These are phyloP conservation scores for Craspedostauros australis DNA, from an alignment of 108 stramenopile genomes.

Conservation along the genomic window DNA sequence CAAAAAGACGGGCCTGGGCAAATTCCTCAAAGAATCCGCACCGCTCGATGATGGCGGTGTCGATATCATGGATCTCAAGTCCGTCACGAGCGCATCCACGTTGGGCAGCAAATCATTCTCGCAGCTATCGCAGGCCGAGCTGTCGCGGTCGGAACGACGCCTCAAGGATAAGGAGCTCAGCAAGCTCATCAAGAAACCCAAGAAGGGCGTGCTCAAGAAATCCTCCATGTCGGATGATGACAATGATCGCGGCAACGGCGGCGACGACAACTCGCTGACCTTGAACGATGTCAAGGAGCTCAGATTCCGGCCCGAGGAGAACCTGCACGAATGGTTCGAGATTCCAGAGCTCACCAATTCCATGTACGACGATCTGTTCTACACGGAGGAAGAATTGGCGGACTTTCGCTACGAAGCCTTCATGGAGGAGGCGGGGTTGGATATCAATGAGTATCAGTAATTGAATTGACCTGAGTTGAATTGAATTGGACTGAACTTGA, in stretches of 20 bases:
- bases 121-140: not conserved
- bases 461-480: not conserved
- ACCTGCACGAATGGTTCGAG: no score
- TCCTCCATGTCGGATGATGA: not conserved
- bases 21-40: not conserved
- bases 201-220: not conserved
- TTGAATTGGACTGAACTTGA: no score
- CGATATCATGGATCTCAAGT: constrained; percentile 5
- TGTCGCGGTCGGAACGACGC: not conserved
- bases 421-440: constrained; percentile 25
- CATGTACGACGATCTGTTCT: constrained; percentile 9
- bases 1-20: not conserved
- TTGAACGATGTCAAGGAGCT: not conserved
- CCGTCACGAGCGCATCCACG: constrained; percentile 6
- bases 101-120: constrained; percentile 3
- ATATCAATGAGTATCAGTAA: constrained; percentile 14
- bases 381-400: constrained; percentile 12
- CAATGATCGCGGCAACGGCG: no score
- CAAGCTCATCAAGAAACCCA: not conserved
- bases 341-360: constrained; percentile 10
- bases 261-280: not conserved
- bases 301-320: no score
- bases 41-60: not conserved
- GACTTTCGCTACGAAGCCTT: constrained; percentile 25
- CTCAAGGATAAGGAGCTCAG: not conserved